phyloP scores from a whole-genome alignment of 257 asterid genomes.

The Parsonsia alboflavescens region DNA sequence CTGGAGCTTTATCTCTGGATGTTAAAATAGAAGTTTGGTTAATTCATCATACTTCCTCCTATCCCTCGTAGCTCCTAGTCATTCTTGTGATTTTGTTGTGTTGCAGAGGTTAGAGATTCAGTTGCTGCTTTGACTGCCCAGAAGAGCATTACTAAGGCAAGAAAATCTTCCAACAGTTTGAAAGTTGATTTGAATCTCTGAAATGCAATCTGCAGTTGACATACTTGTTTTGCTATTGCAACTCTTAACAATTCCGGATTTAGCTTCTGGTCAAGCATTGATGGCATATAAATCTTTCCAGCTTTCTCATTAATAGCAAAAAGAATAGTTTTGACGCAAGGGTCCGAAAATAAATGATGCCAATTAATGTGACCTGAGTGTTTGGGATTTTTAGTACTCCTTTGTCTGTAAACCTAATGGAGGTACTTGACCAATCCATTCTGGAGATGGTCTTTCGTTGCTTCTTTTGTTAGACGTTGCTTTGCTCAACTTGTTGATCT shows the following conservation, averaged over 20 bases:
- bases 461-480: not conserved
- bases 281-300: not conserved
- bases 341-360: not conserved
- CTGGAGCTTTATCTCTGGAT: not conserved
- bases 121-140: slow-evolving; percentile 32
- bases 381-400: not conserved
- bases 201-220: not conserved
- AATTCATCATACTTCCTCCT: not conserved
- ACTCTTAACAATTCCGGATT: not conserved
- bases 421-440: not conserved
- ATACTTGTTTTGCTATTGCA: not conserved
- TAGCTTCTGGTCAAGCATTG: not conserved
- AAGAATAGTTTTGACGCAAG: not conserved
- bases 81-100: not conserved
- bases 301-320: not conserved
- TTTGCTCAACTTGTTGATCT: not conserved
- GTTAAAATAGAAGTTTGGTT: not conserved
- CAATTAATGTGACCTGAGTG: not conserved
- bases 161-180: not conserved
- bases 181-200: not conserved
- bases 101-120: slow-evolving; percentile 58
- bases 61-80: no score
- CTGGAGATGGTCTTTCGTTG: not conserved
- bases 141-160: slow-evolving; percentile 60
- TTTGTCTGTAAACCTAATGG: not conserved